Conservation (phyloP, 2,329 filamentous ascomycete genomes). For the Fusarium setosum region DNA sequence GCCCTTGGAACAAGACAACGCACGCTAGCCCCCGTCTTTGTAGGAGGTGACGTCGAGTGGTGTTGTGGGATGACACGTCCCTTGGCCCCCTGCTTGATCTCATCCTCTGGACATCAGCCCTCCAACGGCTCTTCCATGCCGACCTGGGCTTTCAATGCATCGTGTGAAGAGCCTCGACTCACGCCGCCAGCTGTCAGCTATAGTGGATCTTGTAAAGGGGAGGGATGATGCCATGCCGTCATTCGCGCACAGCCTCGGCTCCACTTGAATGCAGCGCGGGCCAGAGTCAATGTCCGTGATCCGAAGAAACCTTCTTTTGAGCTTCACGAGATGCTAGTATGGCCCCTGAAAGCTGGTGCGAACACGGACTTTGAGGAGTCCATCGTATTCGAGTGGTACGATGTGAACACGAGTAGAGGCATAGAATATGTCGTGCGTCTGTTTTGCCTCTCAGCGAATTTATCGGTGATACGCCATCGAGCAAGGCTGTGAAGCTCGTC, state of each 20-base stretch:
- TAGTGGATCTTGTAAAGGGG: slow-evolving; percentile 7
- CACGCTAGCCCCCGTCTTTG: slow-evolving; percentile 10
- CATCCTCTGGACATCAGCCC: background rate
- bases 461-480: no score
- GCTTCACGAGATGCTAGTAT: background rate
- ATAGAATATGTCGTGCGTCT: no score
- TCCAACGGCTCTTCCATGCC: slow-evolving; percentile 5
- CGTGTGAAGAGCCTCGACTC: background rate
- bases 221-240: slow-evolving; percentile 25
- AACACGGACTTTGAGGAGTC: no score
- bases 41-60: slow-evolving; percentile 17
- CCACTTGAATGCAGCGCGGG: slow-evolving; percentile 16
- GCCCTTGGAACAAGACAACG: slow-evolving; percentile 5
- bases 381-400: background rate
- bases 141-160: background rate
- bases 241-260: slow-evolving; percentile 21
- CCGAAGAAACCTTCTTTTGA: background rate
- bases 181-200: slow-evolving; percentile 8
- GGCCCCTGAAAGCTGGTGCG: background rate
- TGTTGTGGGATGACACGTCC: slow-evolving; percentile 22
- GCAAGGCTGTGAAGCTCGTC: no score
- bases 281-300: background rate
- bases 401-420: background rate
- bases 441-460: no score
- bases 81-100: background rate